These are phyloP conservation scores for Croton setiger DNA, from an alignment of 441 rosid species.

Conservation along the genomic window DNA sequence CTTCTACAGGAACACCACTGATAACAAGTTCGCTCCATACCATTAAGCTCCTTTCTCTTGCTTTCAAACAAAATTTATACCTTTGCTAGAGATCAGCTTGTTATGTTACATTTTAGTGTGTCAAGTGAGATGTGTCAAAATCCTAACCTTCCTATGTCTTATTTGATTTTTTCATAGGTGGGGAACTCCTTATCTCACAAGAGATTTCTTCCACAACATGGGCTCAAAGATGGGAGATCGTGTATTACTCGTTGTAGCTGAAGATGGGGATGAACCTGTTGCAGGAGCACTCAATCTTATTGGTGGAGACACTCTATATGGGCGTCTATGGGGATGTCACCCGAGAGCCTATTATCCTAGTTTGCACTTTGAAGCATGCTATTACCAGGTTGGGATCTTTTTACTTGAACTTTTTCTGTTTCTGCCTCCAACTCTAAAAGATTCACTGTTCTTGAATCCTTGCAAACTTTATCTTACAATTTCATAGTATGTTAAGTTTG, in stretches of 20 bases:
- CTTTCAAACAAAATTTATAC: slow-evolving; percentile 6
- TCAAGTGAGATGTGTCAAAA: slow-evolving; percentile 9
- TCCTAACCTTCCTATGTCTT: background rate
- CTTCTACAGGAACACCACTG: slow-evolving; percentile 89
- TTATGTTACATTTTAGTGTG: background rate
- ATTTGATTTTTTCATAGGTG: slow-evolving; percentile 45
- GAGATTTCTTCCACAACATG: slow-evolving; percentile 80
- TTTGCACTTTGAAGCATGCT: slow-evolving; percentile 94
- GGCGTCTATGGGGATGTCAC: slow-evolving; percentile 93
- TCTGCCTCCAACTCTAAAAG: background rate
- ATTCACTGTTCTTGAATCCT: background rate
- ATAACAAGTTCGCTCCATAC: slow-evolving; percentile 68
- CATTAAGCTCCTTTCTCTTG: slow-evolving; percentile 6
- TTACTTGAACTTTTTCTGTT: background rate
- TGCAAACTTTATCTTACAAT: background rate
- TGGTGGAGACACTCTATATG: slow-evolving; percentile 85
- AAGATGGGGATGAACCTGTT: slow-evolving; percentile 78
- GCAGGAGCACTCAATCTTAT: slow-evolving; percentile 96
- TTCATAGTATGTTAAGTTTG: background rate
- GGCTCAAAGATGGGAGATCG: slow-evolving; percentile 80
- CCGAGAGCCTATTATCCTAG: slow-evolving; percentile 73
- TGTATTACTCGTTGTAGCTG: slow-evolving; percentile 78
- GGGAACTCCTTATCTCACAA: slow-evolving; percentile 90
- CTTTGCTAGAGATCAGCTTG: background rate
- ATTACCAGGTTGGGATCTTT: slow-evolving; percentile 68